phyloP scores from a whole-genome alignment of 2,329 filamentous ascomycete species.

The Balansia obtecta region DNA sequence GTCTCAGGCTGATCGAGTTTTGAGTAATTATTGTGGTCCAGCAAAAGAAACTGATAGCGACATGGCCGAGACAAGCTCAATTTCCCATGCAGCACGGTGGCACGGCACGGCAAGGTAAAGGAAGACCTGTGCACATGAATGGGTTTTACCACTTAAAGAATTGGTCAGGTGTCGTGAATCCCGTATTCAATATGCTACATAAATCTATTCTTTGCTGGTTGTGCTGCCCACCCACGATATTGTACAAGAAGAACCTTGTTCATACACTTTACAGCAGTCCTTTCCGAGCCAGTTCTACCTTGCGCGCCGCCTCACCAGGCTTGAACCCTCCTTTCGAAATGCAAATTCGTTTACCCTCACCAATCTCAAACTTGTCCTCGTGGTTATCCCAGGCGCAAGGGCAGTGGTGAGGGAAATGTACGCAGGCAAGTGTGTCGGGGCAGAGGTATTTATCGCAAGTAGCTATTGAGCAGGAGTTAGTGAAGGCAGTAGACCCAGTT shows the following conservation, averaged over 20 bases:
- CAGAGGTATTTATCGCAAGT: slow-evolving; percentile 89
- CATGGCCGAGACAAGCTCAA: too few species aligned
- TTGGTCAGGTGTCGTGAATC: too few species aligned
- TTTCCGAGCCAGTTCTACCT: slow-evolving; percentile 70
- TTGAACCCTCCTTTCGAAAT: slow-evolving; percentile 65
- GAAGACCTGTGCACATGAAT: too few species aligned
- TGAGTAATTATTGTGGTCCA: too few species aligned
- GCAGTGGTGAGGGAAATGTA: slow-evolving; percentile 94
- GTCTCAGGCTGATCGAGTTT: too few species aligned
- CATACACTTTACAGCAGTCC: slow-evolving; percentile 39
- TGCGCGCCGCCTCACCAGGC: slow-evolving; percentile 56
- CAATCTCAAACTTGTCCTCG: slow-evolving; percentile 67
- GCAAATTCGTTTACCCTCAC: slow-evolving; percentile 61
- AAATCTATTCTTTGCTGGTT: background rate
- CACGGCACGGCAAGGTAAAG: too few species aligned
- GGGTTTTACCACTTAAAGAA: too few species aligned
- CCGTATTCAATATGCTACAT: background rate
- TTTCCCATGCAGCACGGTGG: too few species aligned
- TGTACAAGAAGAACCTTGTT: background rate
- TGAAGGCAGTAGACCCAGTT: background rate
- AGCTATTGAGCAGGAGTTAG: slow-evolving; percentile 33
- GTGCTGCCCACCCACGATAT: background rate
- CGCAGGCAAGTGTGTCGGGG: slow-evolving; percentile 85
- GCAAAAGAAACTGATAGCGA: too few species aligned
- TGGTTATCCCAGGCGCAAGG: slow-evolving; percentile 71